A percentile compares a stretch with the other conserved stretches of the same genome.
phyloP scores from a whole-genome alignment of 1,284 basidiomycete species.

The Cutaneotrichosporon dermatis region DNA sequence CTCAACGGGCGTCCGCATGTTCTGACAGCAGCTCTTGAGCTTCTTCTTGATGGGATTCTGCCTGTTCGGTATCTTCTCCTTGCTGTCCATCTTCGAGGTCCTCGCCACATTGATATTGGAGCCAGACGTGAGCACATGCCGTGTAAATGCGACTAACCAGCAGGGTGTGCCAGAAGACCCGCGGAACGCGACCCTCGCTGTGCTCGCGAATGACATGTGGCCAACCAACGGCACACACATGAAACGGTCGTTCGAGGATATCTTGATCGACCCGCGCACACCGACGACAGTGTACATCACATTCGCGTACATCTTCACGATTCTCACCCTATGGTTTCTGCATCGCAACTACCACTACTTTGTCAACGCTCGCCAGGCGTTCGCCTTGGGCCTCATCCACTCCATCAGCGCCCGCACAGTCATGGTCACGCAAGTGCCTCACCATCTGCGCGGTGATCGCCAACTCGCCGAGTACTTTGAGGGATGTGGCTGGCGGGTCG shows the following conservation, averaged over 20 bases:
- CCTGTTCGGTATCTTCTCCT: constrained; percentile 65
- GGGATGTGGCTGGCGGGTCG: constrained; percentile 53
- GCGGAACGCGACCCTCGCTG: constrained; percentile 28
- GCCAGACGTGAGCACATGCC: constrained; percentile 64
- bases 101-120: constrained; percentile 75
- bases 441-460: constrained; percentile 75
- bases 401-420: constrained; percentile 91
- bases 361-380: constrained; percentile 85
- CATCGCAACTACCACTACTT: constrained; percentile 86
- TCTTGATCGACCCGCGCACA: constrained; percentile 77
- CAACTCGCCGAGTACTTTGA: constrained; percentile 92
- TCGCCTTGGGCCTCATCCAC: constrained; percentile 87
- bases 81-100: constrained; percentile 63
- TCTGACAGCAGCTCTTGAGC: constrained; percentile 64
- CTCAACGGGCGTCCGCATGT: neutral
- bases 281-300: constrained; percentile 81
- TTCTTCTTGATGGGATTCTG: constrained; percentile 95
- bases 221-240: neutral
- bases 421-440: constrained; percentile 76
- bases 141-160: constrained; percentile 25
- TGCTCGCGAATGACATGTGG: neutral
- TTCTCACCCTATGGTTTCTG: constrained; percentile 76
- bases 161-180: constrained; percentile 63
- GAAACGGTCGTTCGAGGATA: constrained; percentile 50
- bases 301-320: constrained; percentile 89